Evolutionary conservation across 495 filamentous ascomycete species (phyloP).

Genomic region (Annulohypoxylon moriforme): DNA sequence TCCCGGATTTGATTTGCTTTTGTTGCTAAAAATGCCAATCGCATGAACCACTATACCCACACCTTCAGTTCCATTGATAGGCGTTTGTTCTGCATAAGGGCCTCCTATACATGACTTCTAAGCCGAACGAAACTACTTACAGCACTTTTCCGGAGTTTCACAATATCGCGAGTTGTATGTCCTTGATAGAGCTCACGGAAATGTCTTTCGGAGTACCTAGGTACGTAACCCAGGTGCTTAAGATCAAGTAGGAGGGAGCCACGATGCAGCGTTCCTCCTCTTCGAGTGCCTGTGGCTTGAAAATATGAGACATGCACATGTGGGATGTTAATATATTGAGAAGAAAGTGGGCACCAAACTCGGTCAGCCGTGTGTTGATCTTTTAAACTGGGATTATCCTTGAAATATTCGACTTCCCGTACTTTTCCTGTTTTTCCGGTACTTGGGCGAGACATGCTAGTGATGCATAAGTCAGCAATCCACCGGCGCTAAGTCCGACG

Average conservation of each 20-base stretch:
- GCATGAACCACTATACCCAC: too few relatives aligned
- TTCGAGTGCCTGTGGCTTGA: background rate
- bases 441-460: background rate
- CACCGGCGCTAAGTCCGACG: background rate
- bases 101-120: too few relatives aligned
- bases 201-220: background rate
- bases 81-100: too few relatives aligned
- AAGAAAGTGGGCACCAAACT: background rate
- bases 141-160: too few relatives aligned
- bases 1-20: too few relatives aligned
- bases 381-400: background rate
- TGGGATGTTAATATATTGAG: conserved; percentile 4
- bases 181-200: too few relatives aligned
- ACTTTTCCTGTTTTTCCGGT: conserved; percentile 4
- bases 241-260: background rate
- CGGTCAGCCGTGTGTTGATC: conserved; percentile 4
- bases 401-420: conserved; percentile 10
- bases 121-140: too few relatives aligned
- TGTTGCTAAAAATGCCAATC: too few relatives aligned
- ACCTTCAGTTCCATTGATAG: too few relatives aligned
- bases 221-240: too few relatives aligned
- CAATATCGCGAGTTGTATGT: too few relatives aligned
- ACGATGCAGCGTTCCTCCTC: background rate
- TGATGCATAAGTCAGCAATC: background rate
- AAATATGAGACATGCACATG: conserved; percentile 2